Evolutionary conservation across 768 basidiomycete genomes (phyloP).

Genomic region (Dentipellis fragilis): DNA sequence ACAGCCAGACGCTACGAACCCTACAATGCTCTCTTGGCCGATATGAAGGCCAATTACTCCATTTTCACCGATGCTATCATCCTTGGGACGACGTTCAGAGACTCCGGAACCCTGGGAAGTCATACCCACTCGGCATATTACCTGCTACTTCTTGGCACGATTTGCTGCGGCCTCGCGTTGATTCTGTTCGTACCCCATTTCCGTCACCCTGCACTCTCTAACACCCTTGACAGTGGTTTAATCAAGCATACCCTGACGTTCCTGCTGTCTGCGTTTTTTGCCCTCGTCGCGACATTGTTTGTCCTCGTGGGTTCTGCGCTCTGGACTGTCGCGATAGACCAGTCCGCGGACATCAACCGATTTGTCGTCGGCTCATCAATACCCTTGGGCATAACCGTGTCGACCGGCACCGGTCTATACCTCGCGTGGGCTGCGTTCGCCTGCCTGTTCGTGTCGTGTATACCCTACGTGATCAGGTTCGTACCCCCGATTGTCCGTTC

Average conservation of each 20-base stretch:
- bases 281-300: conserved; percentile 49
- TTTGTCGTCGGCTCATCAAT: conserved; percentile 30
- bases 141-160: conserved; percentile 62
- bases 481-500: conserved; percentile 13
- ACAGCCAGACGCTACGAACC: conserved; percentile 53
- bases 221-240: conserved; percentile 41
- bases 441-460: conserved; percentile 48
- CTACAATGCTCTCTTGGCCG: conserved; percentile 50
- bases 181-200: conserved; percentile 41
- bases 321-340: conserved; percentile 70
- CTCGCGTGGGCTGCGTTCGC: conserved; percentile 71
- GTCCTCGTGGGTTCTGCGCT: conserved; percentile 62
- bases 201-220: conserved; percentile 2
- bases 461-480: conserved; percentile 74
- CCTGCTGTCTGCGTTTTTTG: conserved; percentile 53
- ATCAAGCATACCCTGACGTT: conserved; percentile 57
- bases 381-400: conserved; percentile 53
- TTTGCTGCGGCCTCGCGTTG: conserved; percentile 54
- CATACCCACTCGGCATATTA: conserved; percentile 66
- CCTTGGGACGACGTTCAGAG: conserved; percentile 34
- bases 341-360: conserved; percentile 48
- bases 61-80: conserved; percentile 44
- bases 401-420: conserved; percentile 51
- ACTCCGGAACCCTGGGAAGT: conserved; percentile 52
- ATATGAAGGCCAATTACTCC: conserved; percentile 60